Conservation (phyloP, 768 basidiomycete genomes). For the Mycena capillaripes region DNA sequence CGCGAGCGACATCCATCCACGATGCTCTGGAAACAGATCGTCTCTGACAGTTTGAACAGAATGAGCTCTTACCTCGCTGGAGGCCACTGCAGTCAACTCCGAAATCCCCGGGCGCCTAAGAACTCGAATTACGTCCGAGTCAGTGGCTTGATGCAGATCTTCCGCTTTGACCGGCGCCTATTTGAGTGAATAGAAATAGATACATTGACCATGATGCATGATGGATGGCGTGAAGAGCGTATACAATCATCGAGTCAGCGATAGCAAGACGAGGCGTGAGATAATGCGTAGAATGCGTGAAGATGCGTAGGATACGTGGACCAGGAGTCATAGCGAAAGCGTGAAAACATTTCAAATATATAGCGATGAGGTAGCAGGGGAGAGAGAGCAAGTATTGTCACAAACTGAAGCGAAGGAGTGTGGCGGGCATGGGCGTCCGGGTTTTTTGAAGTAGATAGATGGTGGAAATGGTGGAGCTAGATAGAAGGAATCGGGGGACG, state of each 20-base stretch:
- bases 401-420: slow-evolving; percentile 29
- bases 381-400: slow-evolving; percentile 23
- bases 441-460: background rate
- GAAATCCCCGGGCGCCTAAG: no score
- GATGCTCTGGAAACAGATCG: no score
- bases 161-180: no score
- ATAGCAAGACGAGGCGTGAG: slow-evolving; percentile 7
- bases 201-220: no score
- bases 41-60: no score
- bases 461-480: background rate
- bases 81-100: no score
- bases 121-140: no score
- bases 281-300: slow-evolving; percentile 23
- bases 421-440: slow-evolving; percentile 26
- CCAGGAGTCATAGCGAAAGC: slow-evolving; percentile 31
- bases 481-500: background rate
- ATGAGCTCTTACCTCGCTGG: no score
- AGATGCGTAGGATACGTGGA: slow-evolving; percentile 24
- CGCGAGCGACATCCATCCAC: no score
- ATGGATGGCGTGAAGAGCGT: slow-evolving; percentile 18
- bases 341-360: slow-evolving; percentile 29
- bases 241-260: slow-evolving; percentile 26
- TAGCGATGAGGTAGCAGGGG: slow-evolving; percentile 21
- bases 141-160: no score
- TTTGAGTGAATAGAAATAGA: no score